Base-by-base conservation (phyloP, 257 asterid genomes). In the Przewalskia tangutica region DNA sequence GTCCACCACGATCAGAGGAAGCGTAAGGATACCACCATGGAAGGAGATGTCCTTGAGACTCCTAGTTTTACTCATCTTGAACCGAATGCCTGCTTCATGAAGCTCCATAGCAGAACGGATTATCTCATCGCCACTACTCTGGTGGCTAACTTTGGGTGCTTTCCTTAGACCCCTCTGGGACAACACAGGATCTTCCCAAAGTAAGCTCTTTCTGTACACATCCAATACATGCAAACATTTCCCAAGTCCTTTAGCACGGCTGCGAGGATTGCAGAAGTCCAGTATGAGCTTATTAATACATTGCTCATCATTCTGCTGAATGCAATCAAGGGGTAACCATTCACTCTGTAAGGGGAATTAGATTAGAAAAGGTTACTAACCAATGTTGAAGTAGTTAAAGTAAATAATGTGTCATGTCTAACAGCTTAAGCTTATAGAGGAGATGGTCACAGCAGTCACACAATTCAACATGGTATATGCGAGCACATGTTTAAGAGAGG, bases 31-130 rank as follows among this genome's bases (percentile, higher is more conserved):
- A 0, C 95, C 92, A 0, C 50, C 27, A 0, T 36, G 78, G 83
- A 90, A 91, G 0, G 89, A 63, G 80, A 92, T 87, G 86, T 88
- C 94, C n/a, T 42, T 88, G 2, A 92, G 89, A 89, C 91, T 86
- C 6, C 68, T 46, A 0, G 89, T 71, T 18, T 11, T 44, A 85
- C 91, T 90, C 44, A 64, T 76, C 44, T 50, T 56, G 32, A 92
- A 71, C 2, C 53, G 80, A n/a, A 91, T 90, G 8, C 94, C 94
- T 1, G 95, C 93, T 55, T 91, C 93, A 56, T 85, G 32, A 2
- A 91, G 93, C 82, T 90, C 91, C 7, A 88, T 82, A 48, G 95
- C 95, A 2, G 93, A 89, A 3, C 90, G 91, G 56, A 90, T 82
- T 46, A 88, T 83, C 77, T 83, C 90, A 1, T 81, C 83, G 23